Percentiles rank a stretch among this genome's conserved stretches.
Conservation (phyloP, 805 yeast genomes). For the Starmerella kuoi region DNA sequence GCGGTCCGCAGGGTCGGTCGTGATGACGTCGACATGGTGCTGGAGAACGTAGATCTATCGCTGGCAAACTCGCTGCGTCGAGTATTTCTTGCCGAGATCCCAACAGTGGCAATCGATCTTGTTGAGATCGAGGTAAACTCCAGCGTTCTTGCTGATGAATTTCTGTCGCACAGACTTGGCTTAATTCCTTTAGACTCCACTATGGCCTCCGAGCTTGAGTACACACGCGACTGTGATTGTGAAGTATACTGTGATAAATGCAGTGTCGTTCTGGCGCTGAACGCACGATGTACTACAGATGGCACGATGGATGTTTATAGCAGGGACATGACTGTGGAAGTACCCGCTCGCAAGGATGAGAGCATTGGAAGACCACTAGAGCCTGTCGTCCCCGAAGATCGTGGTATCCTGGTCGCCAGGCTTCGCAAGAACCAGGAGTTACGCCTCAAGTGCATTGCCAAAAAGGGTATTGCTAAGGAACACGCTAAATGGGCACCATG, state of each 20-base stretch:
- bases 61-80: conserved; percentile 87
- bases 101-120: conserved; percentile 92
- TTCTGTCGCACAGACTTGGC: conserved; percentile 87
- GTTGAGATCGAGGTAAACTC: conserved; percentile 91
- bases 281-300: conserved; percentile 83
- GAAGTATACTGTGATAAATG: conserved; percentile 95
- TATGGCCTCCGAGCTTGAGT: conserved; percentile 71
- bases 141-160: conserved; percentile 92
- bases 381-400: conserved; percentile 39
- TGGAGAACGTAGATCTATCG: conserved; percentile 76
- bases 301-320: conserved; percentile 84
- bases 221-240: conserved; percentile 93
- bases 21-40: conserved; percentile 82
- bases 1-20: conserved; percentile 75
- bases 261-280: conserved; percentile 71
- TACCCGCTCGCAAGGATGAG: conserved; percentile 29
- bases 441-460: conserved; percentile 82
- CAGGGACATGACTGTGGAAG: conserved; percentile 51
- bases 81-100: conserved; percentile 89
- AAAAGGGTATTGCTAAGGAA: conserved; percentile 93
- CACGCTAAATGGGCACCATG: conserved; percentile 99
- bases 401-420: conserved; percentile 83
- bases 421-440: conserved; percentile 86
- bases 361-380: conserved; percentile 82
- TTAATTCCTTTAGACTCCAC: conserved; percentile 76